Evolutionary conservation across 2,329 filamentous ascomycete genomes (phyloP).

Genomic region (Laburnicola sp.): DNA sequence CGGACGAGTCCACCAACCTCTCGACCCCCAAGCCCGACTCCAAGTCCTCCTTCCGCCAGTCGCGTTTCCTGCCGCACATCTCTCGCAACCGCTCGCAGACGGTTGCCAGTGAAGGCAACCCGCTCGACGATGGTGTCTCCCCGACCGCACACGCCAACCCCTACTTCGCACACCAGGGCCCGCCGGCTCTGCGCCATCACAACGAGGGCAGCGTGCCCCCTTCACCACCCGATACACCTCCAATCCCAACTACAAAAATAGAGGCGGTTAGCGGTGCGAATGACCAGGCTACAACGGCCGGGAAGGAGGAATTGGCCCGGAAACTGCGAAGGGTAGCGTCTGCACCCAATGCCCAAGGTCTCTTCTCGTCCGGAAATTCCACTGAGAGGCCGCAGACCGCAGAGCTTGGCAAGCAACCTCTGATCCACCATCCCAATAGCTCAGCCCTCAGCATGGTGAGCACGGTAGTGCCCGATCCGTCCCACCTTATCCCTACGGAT

Average conservation of each 20-base stretch:
- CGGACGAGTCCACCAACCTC: constrained; percentile 40
- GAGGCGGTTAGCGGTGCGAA: constrained; percentile 67
- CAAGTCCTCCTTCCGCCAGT: constrained; percentile 76
- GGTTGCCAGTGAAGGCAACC: constrained; percentile 88
- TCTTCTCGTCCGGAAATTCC: constrained; percentile 63
- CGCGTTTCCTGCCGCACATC: constrained; percentile 84
- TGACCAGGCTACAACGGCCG: constrained; percentile 70
- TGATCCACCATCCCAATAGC: constrained; percentile 60
- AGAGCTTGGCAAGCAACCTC: constrained; percentile 81
- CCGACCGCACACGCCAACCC: constrained; percentile 94
- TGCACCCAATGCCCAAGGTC: constrained; percentile 92
- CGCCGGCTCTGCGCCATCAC: constrained; percentile 88
- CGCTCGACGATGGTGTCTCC: constrained; percentile 83
- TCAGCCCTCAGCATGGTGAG: constrained; percentile 60
- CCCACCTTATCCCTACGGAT: constrained; percentile 39
- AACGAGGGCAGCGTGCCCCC: constrained; percentile 92
- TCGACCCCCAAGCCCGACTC: constrained; percentile 59
- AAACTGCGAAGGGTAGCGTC: constrained; percentile 93
- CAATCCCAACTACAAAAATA: constrained; percentile 62
- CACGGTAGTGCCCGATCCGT: constrained; percentile 37
- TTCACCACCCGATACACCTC: constrained; percentile 87
- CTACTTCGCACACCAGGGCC: constrained; percentile 96
- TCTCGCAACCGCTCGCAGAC: constrained; percentile 87
- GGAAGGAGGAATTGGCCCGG: constrained; percentile 90
- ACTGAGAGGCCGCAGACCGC: constrained; percentile 76